Base-by-base conservation (phyloP, 225 moss, liverwort and hornwort species). In the Bryoerythrophyllum caledonicum region DNA sequence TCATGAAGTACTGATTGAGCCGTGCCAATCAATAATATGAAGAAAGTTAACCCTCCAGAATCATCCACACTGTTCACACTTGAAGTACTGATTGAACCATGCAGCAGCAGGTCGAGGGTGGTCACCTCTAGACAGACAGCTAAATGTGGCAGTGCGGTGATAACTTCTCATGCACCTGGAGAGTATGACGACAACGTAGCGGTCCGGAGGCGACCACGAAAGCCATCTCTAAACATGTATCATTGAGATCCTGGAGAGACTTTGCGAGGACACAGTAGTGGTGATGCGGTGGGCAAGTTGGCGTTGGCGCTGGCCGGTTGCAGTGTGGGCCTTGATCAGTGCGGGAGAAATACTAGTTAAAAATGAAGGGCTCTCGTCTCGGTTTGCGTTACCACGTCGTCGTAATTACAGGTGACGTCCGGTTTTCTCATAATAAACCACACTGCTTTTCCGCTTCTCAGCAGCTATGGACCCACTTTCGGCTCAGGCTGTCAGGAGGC, bases 311-410 rank as follows among this genome's bases (percentile, higher is more conserved):
- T 67, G 51, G 56, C 38, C 25, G 56, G 38, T 25, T 56, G 70
- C 69, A 21, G 30, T 51, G 67, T 27, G 49, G n/a, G 5, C 19
- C 30, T 10, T 28, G 53, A 53, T 40, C 27, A 71, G 57, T 41
- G 56, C 0, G 0, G 4, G n/a, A 43, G 27, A n/a, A 32, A 44
- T 60, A 28, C 11, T 13, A 8, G 25, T 28, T 69, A 56, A n/a
- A 60, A 14, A 72, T 0, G 43, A 65, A 24, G 32, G 43, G 43
- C 30, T 2, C 15, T 56, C 25, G 40, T 70, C 70, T 70, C 56
- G 70, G 70, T 38, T 70, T 56, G 70, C 70, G 60, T 4, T 13
- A 44, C 71, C 71, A 72, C 71, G 71, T 72, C 71, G 43, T 60
- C 8, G 43, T 72, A 58, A 72, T 72, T 60, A 60, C 8, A 44